Evolutionary conservation across 2,329 filamentous ascomycete species (phyloP), one percentile per base, ranked within the genome.

Genomic region (Phaeoacremonium minimum): DNA sequence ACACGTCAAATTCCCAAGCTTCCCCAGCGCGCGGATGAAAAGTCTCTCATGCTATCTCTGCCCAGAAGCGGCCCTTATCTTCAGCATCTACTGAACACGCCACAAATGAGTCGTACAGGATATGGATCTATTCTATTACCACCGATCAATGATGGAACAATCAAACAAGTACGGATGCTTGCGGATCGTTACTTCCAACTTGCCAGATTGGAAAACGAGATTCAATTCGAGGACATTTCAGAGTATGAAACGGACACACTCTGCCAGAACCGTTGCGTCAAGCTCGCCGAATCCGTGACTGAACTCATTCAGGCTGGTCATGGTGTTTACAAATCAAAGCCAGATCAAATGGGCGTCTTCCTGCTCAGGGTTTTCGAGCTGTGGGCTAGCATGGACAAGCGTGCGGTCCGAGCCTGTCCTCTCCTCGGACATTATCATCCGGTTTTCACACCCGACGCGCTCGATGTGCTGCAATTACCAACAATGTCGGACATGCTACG

Each of bases 371-470:
- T 77, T 0, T 66, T 83, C 47, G 68, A 75, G 33, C 44, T 81
- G 0, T 85, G 78, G 79, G 50, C 71, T 2, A 45, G 51, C 3
- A 66, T 82, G 55, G 80, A 85, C 40, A 46, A 56, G 11, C 53
- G 48, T n/a, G 69, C 70, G 2, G 49, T 61, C 0, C 15, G 32
- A 1, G 41, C 42, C 1, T 75, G 63, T 30, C 66, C 68, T 1
- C 49, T 81, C 0, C 53, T 85, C 0, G 17, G 35, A 0, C 55
- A 73, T 0, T 78, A 69, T 33, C 59, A 70, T n/a, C 73, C 77
- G 0, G 58, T 62, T 1, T 71, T 85, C 29, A 43, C 53, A 0
- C 53, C 69, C 0, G 57, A 67, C 9, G 46, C 72, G 0, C 53
- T 85, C 1, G 67, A 83, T 46, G 58, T 66, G 4, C 54, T 85